phyloP scores from a whole-genome alignment of 148 eudicot species.

The Heliosperma pusillum region DNA sequence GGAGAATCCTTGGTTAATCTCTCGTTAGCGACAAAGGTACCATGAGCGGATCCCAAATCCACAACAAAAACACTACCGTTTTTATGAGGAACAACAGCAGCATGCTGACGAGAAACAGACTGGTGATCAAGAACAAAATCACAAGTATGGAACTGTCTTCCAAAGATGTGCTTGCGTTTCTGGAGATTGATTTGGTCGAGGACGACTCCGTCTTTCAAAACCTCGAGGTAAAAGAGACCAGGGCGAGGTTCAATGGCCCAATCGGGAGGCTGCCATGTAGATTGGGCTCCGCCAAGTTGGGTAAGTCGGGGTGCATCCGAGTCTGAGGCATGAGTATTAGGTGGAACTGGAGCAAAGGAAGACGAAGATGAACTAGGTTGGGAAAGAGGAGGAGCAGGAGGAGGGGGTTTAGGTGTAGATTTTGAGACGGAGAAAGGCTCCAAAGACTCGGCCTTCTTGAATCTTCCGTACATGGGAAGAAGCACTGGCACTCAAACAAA shows the following conservation, averaged over 20 bases:
- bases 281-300: slow-evolving; percentile 82
- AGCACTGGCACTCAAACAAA: not conserved
- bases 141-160: slow-evolving; percentile 83
- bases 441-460: slow-evolving; percentile 77
- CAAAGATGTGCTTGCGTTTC: slow-evolving; percentile 76
- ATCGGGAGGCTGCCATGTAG: slow-evolving; percentile 95
- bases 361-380: slow-evolving; percentile 28
- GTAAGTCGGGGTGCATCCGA: slow-evolving; percentile 42
- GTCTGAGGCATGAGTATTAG: slow-evolving; percentile 32
- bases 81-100: slow-evolving; percentile 92
- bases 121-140: slow-evolving; percentile 95
- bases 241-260: slow-evolving; percentile 97
- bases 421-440: slow-evolving; percentile 75
- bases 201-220: slow-evolving; percentile 75
- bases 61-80: slow-evolving; percentile 89
- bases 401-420: slow-evolving; percentile 37
- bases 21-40: slow-evolving; percentile 97
- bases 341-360: slow-evolving; percentile 27
- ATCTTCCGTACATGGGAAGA: slow-evolving; percentile 73
- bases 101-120: slow-evolving; percentile 97
- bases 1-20: slow-evolving; percentile 81
- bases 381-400: no score
- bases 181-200: slow-evolving; percentile 66
- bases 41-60: slow-evolving; percentile 97
- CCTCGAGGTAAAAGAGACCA: slow-evolving; percentile 82